Percentiles rank a stretch among this genome's conserved stretches.
These are phyloP conservation scores for Lonicera japonica DNA, from an alignment of 129 eudicot genomes.

Conservation along the genomic window DNA sequence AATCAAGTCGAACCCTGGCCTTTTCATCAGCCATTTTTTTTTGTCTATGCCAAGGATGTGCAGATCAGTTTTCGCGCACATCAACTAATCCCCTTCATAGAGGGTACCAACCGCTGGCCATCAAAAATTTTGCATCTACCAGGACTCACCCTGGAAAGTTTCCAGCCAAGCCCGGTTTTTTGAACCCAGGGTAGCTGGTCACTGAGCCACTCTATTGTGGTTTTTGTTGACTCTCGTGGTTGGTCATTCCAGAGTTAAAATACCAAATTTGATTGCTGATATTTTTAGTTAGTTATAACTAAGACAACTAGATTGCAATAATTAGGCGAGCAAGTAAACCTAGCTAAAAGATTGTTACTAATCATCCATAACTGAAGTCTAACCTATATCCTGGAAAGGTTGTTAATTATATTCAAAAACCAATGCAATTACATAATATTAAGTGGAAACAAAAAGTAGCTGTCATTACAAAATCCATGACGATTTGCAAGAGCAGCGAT, in stretches of 20 bases:
- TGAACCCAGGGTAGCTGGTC: too few relatives aligned
- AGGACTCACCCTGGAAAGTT: too few relatives aligned
- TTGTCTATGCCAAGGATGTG: too few relatives aligned
- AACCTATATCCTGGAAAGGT: slow-evolving; percentile 25
- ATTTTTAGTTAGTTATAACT: background rate
- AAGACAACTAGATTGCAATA: background rate
- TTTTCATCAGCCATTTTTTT: too few relatives aligned
- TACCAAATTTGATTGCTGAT: background rate
- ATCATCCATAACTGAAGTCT: slow-evolving; percentile 17
- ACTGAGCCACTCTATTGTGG: too few relatives aligned
- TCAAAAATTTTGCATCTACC: too few relatives aligned
- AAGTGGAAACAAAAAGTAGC: slow-evolving; percentile 14
- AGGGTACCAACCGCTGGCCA: too few relatives aligned
- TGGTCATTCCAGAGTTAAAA: background rate
- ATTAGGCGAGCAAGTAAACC: slow-evolving; percentile 34
- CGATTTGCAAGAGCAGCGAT: slow-evolving; percentile 18
- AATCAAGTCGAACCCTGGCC: too few relatives aligned
- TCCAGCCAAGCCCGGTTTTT: too few relatives aligned
- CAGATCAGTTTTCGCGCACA: too few relatives aligned
- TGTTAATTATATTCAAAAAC: background rate
- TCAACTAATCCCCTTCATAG: too few relatives aligned
- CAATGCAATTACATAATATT: background rate
- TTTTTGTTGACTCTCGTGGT: too few relatives aligned
- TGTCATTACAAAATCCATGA: slow-evolving; percentile 22
- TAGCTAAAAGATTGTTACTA: slow-evolving; percentile 21